Conservation (phyloP, 2,329 filamentous ascomycete species). For the Microsporum ferrugineum region DNA sequence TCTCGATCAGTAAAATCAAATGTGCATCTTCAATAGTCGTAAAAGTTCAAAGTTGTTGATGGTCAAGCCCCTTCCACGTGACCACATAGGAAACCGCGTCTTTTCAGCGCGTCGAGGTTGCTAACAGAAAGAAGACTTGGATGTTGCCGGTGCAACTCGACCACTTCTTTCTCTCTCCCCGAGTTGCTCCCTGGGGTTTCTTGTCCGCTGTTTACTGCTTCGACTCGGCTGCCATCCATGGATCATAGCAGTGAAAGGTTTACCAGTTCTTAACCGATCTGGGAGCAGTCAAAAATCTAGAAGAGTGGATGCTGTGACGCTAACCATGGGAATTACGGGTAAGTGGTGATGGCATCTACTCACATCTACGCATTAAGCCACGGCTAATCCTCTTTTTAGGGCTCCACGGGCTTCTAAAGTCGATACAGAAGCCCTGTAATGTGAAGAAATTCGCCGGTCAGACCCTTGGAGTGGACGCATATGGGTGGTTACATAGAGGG, state of each 20-base stretch:
- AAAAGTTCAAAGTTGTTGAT: neutral
- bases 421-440: slow-evolving; percentile 79
- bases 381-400: slow-evolving; percentile 40
- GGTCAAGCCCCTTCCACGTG: neutral
- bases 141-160: neutral
- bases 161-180: neutral
- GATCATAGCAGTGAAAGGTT: neutral
- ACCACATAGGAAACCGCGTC: neutral
- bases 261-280: slow-evolving; percentile 8
- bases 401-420: slow-evolving; percentile 82
- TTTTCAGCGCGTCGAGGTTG: neutral
- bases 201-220: neutral
- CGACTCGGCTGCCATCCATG: neutral
- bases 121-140: neutral
- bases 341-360: slow-evolving; percentile 7
- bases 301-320: slow-evolving; percentile 2
- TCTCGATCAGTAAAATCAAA: neutral
- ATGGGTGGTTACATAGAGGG: slow-evolving; percentile 95
- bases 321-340: slow-evolving; percentile 38
- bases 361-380: neutral
- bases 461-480: slow-evolving; percentile 88
- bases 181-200: neutral
- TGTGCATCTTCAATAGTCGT: neutral
- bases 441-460: slow-evolving; percentile 79
- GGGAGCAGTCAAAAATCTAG: slow-evolving; percentile 9